These are phyloP conservation scores for Gentiana straminea DNA, from an alignment of 257 asterid genomes.

Conservation along the genomic window DNA sequence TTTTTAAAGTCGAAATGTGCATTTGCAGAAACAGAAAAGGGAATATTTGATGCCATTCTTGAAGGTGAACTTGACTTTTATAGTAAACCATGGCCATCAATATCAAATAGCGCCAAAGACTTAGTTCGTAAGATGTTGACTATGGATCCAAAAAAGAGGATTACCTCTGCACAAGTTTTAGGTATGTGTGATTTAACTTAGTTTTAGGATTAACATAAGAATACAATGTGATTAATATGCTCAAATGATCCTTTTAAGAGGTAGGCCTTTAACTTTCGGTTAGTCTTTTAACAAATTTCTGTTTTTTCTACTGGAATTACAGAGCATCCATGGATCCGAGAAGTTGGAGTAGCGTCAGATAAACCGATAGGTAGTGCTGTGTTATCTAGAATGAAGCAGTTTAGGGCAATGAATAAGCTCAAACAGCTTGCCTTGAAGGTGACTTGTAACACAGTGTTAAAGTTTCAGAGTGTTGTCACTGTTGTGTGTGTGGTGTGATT, in stretches of 20 bases:
- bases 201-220: too few relatives aligned
- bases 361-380: constrained; percentile 76
- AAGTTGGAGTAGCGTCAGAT: constrained; percentile 63
- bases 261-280: too few relatives aligned
- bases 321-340: constrained; percentile 71
- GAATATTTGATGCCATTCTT: constrained; percentile 81
- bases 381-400: constrained; percentile 78
- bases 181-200: constrained; percentile 30
- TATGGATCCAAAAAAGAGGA: constrained; percentile 69
- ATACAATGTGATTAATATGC: too few relatives aligned
- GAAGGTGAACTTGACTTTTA: constrained; percentile 78
- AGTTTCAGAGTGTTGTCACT: too few relatives aligned
- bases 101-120: constrained; percentile 74
- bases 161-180: constrained; percentile 71
- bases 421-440: constrained; percentile 77
- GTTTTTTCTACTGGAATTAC: constrained; percentile 7
- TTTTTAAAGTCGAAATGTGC: background rate
- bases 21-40: constrained; percentile 80
- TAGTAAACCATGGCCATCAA: constrained; percentile 86
- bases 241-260: too few relatives aligned
- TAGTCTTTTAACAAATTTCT: background rate
- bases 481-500: background rate
- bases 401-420: constrained; percentile 79
- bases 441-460: background rate
- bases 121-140: constrained; percentile 77